These are phyloP conservation scores for Wickerhamomyces sp. DNA, from an alignment of 1,139 yeast species.

Conservation along the genomic window DNA sequence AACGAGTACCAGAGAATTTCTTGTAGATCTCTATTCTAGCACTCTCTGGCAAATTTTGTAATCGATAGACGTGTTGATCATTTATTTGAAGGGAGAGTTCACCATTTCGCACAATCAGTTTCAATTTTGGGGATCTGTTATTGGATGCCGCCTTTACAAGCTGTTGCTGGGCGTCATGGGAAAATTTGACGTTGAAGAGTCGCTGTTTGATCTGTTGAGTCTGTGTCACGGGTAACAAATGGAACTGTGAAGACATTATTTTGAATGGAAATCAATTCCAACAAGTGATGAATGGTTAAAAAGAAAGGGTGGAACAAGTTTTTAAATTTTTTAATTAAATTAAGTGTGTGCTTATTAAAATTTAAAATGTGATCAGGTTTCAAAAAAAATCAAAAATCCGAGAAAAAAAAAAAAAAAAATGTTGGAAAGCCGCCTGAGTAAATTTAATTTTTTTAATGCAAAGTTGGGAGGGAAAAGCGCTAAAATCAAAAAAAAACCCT, in stretches of 20 bases:
- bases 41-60: conserved; percentile 3
- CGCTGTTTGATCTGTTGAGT: not conserved
- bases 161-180: conserved; percentile 1
- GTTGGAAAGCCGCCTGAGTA: too few species aligned
- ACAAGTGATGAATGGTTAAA: too few species aligned
- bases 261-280: too few species aligned
- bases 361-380: too few species aligned
- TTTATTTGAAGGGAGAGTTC: conserved; percentile 4
- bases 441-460: too few species aligned
- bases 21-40: conserved; percentile 9
- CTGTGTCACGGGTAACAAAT: not conserved
- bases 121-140: conserved; percentile 1
- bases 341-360: too few species aligned
- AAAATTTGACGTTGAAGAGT: conserved; percentile 4
- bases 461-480: too few species aligned
- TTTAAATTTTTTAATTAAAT: too few species aligned
- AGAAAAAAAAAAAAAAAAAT: too few species aligned
- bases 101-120: conserved; percentile 8
- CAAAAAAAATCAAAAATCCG: too few species aligned
- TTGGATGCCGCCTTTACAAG: conserved; percentile 1
- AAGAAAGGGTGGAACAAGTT: too few species aligned
- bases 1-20: conserved; percentile 12
- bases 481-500: too few species aligned
- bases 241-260: conserved; percentile 1
- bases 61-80: not conserved